Base-by-base conservation (phyloP, 148 eudicot genomes). In the Spergularia marina region DNA sequence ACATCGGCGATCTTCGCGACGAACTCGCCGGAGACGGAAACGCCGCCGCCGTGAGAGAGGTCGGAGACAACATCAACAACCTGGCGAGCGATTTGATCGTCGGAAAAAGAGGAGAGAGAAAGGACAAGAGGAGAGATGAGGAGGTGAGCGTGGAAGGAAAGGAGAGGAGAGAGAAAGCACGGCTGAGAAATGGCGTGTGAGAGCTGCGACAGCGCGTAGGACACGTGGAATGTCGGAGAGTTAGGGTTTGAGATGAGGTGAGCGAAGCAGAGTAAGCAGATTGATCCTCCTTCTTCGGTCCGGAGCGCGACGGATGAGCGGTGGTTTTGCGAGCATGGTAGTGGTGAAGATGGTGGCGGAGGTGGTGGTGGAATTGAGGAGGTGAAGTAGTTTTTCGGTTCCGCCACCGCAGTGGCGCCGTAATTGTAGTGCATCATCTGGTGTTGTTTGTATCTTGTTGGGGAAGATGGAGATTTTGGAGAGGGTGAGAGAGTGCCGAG, bases 131-230 rank as follows among this genome's bases (percentile, higher is more conserved):
- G 97, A 30, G 91, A 80, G 71, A 92, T 71, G 15, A 95, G 67
- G 62, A 95, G 81, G 78, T 88, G 94, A 18, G 90, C 65, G 67
- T 95, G 94, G 76, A 76, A 86, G 3, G 86, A 73, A 78, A 94
- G 78, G 23, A 91, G 86, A 66, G 72, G 21, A 17, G 75, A 83
- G 53, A 84, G 87, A 67, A 94, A 94, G 0, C 56, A 74, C 0
- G 96, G 89, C 53, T 90, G 96, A 49, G 92, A 83, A 3, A 89
- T 52, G 53, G 94, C 96, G 10, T 57, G 79, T 4, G 90, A 82
- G 79, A 95, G 89, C 87, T 95, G 97, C 11, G 97, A 90, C 54
- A 95, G 89, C 4, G 97, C 98, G 88, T 95, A 90, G 58, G 96
- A 92, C 74, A 92, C 92, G 75, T 90, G 98, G 49, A 95, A 71